phyloP scores from a whole-genome alignment of 2,329 filamentous ascomycete genomes.

The Nannizziopsis barbatae region DNA sequence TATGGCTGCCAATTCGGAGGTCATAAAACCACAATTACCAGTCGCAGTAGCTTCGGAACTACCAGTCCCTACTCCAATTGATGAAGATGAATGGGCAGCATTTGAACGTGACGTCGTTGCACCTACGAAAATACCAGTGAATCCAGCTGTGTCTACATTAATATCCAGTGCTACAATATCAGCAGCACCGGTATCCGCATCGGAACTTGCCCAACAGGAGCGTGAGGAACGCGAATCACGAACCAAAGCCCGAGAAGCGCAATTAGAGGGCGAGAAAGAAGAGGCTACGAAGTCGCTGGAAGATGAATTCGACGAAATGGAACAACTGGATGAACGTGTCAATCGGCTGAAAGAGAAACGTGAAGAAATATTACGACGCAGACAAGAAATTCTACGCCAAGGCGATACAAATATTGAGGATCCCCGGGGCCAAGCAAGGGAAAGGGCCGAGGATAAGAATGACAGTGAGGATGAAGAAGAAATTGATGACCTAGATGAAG shows the following conservation, averaged over 20 bases:
- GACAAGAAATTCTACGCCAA: conserved; percentile 22
- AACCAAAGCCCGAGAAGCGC: conserved; percentile 38
- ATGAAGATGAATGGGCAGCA: conserved; percentile 76
- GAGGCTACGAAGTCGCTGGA: conserved; percentile 63
- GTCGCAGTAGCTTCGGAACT: conserved; percentile 2
- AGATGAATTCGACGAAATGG: conserved; percentile 74
- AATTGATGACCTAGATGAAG: conserved; percentile 42
- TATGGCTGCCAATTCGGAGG: neutral
- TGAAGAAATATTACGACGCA: conserved; percentile 50
- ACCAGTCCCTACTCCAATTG: conserved; percentile 31
- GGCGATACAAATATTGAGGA: conserved; percentile 21
- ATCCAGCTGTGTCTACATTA: conserved; percentile 23
- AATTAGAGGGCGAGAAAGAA: conserved; percentile 58
- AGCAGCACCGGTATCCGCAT: conserved; percentile 55
- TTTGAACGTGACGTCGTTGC: conserved; percentile 71
- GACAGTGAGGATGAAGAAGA: conserved; percentile 23
- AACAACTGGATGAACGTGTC: conserved; percentile 62
- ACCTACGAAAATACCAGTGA: conserved; percentile 27
- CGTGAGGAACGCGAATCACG: conserved; percentile 36
- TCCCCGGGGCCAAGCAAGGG: conserved; percentile 22
- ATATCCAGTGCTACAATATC: conserved; percentile 50
- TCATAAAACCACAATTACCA: neutral
- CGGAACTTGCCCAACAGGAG: conserved; percentile 49
- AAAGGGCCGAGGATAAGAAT: conserved; percentile 40
- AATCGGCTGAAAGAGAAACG: conserved; percentile 57